A percentile compares a stretch with the other conserved stretches of the same genome.
These are phyloP conservation scores for Coniella vitis DNA, from an alignment of 2,329 filamentous ascomycete species.

Conservation along the genomic window DNA sequence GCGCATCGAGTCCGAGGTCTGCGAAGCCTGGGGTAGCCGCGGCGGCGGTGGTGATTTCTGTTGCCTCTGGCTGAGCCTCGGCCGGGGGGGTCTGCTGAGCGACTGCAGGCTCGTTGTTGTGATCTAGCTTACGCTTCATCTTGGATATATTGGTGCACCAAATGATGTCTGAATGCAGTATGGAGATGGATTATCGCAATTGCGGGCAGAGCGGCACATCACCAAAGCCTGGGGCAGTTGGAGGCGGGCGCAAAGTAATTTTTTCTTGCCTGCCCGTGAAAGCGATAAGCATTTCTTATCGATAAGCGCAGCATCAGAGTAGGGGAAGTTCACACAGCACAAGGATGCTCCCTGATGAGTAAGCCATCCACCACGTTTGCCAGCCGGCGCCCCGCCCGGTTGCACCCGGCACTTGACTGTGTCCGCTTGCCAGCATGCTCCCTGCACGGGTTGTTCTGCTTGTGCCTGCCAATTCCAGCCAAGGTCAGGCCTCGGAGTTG, in stretches of 20 bases:
- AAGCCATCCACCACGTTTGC: not conserved
- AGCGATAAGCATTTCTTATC: not conserved
- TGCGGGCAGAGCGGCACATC: not conserved
- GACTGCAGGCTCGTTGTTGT: constrained; percentile 42
- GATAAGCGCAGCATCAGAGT: not conserved
- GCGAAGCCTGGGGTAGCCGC: constrained; percentile 52
- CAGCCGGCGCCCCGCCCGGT: too few species aligned
- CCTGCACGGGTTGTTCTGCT: too few species aligned
- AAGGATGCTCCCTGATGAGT: too few species aligned
- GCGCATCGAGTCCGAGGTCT: constrained; percentile 72
- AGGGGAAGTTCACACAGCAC: too few species aligned
- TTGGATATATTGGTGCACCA: constrained; percentile 1
- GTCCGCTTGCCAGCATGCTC: too few species aligned
- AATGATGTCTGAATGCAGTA: not conserved
- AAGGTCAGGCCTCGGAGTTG: not conserved
- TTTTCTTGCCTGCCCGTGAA: not conserved
- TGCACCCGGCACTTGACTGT: too few species aligned
- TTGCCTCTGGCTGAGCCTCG: constrained; percentile 19
- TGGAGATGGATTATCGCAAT: constrained; percentile 2
- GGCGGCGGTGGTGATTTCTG: constrained; percentile 20
- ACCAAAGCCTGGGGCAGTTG: not conserved
- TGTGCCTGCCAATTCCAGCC: not conserved
- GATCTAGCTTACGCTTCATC: constrained; percentile 58
- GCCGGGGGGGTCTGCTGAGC: constrained; percentile 25
- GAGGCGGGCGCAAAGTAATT: not conserved